phyloP scores from a whole-genome alignment of 306 rosid species.

The Trichosanthes truncata region DNA sequence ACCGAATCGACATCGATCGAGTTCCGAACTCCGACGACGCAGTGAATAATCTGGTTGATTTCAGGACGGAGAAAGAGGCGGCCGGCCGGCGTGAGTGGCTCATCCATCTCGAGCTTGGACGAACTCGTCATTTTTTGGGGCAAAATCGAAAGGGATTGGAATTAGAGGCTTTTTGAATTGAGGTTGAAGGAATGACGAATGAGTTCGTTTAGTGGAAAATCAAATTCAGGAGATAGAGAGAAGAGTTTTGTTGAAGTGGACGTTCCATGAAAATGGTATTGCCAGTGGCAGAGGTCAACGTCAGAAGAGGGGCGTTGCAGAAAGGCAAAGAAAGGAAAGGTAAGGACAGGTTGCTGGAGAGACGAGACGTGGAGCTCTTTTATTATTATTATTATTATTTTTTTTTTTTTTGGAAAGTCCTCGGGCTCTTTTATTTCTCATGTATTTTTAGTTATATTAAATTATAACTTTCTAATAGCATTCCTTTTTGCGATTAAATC shows the following conservation, averaged over 20 bases:
- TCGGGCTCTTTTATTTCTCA: background rate
- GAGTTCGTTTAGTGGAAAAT: background rate
- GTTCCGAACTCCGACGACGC: conserved; percentile 46
- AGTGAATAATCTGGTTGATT: conserved; percentile 52
- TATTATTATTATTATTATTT: too few relatives aligned
- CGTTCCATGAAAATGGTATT: background rate
- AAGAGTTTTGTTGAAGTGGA: background rate
- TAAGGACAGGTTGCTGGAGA: background rate
- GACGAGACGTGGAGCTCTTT: background rate
- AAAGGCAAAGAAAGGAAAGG: background rate
- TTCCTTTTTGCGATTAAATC: too few relatives aligned
- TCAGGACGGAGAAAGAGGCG: conserved; percentile 54
- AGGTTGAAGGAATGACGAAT: too few relatives aligned
- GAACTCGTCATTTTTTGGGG: background rate
- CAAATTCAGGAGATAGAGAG: background rate
- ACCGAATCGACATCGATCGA: conserved; percentile 29
- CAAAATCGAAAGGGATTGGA: background rate
- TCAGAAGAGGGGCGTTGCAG: background rate
- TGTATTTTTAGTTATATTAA: background rate
- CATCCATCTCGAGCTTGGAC: conserved; percentile 22
- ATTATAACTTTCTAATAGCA: background rate
- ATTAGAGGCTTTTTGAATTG: background rate
- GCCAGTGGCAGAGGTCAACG: background rate
- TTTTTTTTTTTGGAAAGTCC: too few relatives aligned
- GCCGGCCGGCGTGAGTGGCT: conserved; percentile 70